Evolutionary conservation across 192 early-diverging fungal genomes (phyloP), one percentile per base, ranked within the genome.

Genomic region (Jimgerdemannia flammicorona): DNA sequence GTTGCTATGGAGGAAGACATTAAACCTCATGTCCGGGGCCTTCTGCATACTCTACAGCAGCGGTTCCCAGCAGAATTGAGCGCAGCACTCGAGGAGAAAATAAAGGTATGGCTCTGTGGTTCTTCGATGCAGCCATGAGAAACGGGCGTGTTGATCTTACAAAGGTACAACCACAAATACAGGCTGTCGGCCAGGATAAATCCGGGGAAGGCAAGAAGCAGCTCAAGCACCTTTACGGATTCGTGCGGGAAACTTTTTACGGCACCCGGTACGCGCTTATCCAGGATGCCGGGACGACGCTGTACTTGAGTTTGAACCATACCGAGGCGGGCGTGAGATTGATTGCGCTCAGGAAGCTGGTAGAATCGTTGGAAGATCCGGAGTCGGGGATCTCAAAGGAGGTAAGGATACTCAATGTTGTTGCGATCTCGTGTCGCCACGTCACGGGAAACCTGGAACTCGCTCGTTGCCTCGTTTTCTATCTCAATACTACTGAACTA

Each of bases 301-400:
- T 97, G 29, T 96, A 87, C 74, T 86, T 96, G 69, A 91, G 92
- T 84, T 83, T 97, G 67, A 88, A 93, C 70, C 92, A 94, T 70
- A 83, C 88, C 1, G 89, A 96, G 19, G 71, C 87, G 0, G 84
- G 87, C 11, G 87, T 95, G 29, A 88, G 96, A 8, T 79, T 93
- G 40, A 72, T 93, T 4, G 94, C 91, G 17, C 77, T 94, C 18
- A 87, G 90, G 72, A 91, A 89, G 69, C 76, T 96, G 44, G 75
- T 76, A 20, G 85, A 84, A 39, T 85, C 94, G 44, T 77, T 87
- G 19, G 66, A 77, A 40, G 87, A 85, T 8, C 6, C 49, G 14
- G 49, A 59, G 14, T 83, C 82, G 8, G 73, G 77, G 14, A 59
- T 59, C 49, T 6, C 8, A 59, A 59, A 59, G 6, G 49, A 59